These are phyloP conservation scores for Trichoderma semiorbis DNA, from an alignment of 2,329 filamentous ascomycete species.

Conservation along the genomic window DNA sequence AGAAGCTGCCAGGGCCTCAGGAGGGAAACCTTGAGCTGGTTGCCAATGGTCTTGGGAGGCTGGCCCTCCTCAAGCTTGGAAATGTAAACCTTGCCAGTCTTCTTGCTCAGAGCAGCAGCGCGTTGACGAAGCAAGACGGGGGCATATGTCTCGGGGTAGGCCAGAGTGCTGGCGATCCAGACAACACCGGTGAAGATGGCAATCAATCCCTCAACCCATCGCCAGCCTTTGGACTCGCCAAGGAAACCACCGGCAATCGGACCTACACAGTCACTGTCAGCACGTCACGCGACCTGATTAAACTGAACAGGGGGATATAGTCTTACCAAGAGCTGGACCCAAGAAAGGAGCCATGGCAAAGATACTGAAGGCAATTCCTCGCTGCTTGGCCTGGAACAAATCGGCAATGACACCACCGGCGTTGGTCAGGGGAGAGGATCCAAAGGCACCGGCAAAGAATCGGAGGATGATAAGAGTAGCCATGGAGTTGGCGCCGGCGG, in stretches of 20 bases:
- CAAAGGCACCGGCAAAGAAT: constrained; percentile 65
- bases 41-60: constrained; percentile 40
- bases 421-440: constrained; percentile 60
- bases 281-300: neutral
- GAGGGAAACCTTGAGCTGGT: constrained; percentile 55
- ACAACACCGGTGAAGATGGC: constrained; percentile 58
- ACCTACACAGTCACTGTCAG: constrained; percentile 31
- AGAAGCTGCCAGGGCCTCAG: constrained; percentile 62
- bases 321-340: constrained; percentile 52
- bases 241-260: constrained; percentile 63
- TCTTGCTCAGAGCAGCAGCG: constrained; percentile 47
- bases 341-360: constrained; percentile 64
- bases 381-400: constrained; percentile 53
- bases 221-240: constrained; percentile 57
- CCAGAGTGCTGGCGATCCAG: constrained; percentile 50
- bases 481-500: constrained; percentile 55
- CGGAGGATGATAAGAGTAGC: constrained; percentile 61
- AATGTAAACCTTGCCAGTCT: constrained; percentile 54
- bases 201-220: constrained; percentile 62
- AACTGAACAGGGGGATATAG: neutral
- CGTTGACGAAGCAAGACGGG: constrained; percentile 54
- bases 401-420: constrained; percentile 62
- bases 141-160: constrained; percentile 59
- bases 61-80: constrained; percentile 45
- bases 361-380: constrained; percentile 56